Evolutionary conservation across 1,139 yeast species (phyloP).

Genomic region (Candida mesenterica): DNA sequence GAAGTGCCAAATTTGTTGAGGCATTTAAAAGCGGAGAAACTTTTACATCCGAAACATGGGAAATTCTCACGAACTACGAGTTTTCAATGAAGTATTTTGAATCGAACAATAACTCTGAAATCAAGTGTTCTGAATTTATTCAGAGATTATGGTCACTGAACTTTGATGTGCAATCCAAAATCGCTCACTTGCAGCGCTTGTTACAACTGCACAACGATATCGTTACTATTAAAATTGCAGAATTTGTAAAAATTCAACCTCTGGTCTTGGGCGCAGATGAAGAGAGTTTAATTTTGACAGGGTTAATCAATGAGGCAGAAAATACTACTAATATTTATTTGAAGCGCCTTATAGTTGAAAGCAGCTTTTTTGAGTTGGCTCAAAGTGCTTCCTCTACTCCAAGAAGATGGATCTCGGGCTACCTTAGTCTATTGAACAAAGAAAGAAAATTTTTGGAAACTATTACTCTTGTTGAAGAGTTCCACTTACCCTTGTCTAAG

Average conservation of each 20-base stretch:
- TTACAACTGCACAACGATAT: slow-evolving; percentile 28
- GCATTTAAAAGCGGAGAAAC: slow-evolving; percentile 29
- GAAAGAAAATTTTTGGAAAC: slow-evolving; percentile 11
- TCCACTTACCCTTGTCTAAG: slow-evolving; percentile 7
- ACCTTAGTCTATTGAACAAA: slow-evolving; percentile 18
- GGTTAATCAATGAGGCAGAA: slow-evolving; percentile 14
- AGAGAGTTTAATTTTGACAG: slow-evolving; percentile 13
- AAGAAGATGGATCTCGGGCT: slow-evolving; percentile 20
- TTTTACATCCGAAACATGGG: slow-evolving; percentile 36
- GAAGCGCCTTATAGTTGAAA: slow-evolving; percentile 13
- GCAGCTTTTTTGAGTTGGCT: slow-evolving; percentile 13
- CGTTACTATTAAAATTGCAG: slow-evolving; percentile 25
- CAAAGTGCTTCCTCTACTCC: slow-evolving; percentile 12
- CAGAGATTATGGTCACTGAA: slow-evolving; percentile 24
- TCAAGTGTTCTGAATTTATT: slow-evolving; percentile 26
- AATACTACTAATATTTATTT: slow-evolving; percentile 24
- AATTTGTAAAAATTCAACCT: slow-evolving; percentile 14
- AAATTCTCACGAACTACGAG: slow-evolving; percentile 29
- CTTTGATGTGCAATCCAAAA: slow-evolving; percentile 15
- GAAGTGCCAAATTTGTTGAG: slow-evolving; percentile 27
- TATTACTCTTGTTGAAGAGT: slow-evolving; percentile 11
- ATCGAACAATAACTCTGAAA: slow-evolving; percentile 11
- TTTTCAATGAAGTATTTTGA: slow-evolving; percentile 25
- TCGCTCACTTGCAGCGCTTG: slow-evolving; percentile 19
- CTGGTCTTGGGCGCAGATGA: slow-evolving; percentile 11